These are phyloP conservation scores for Cladosporium sphaerospermum DNA, from an alignment of 2,329 filamentous ascomycete genomes.

Conservation along the genomic window DNA sequence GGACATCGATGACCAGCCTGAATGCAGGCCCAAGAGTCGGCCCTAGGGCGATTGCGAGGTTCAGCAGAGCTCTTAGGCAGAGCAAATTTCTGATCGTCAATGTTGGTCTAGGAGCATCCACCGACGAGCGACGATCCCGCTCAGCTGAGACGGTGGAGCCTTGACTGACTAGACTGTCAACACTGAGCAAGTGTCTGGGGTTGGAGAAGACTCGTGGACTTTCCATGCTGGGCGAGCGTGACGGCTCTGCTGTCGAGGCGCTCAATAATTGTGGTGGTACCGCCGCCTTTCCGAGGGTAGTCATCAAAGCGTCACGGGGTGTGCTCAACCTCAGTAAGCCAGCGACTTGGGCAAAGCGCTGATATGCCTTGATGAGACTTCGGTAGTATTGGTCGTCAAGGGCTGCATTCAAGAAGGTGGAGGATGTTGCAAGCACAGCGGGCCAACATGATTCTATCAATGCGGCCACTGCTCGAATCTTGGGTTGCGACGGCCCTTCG, in stretches of 20 bases:
- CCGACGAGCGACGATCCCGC: constrained; percentile 52
- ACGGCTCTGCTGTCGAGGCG: constrained; percentile 29
- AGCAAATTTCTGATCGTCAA: constrained; percentile 85
- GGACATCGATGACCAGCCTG: constrained; percentile 83
- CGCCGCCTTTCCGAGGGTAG: constrained; percentile 86
- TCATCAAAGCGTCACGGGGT: constrained; percentile 88
- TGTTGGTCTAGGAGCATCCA: constrained; percentile 47
- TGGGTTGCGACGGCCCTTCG: constrained; percentile 62
- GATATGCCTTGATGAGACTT: constrained; percentile 81
- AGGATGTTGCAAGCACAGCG: constrained; percentile 87
- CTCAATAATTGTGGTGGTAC: constrained; percentile 68
- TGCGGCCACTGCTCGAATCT: constrained; percentile 69
- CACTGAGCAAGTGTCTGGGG: constrained; percentile 64
- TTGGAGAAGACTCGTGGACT: constrained; percentile 59
- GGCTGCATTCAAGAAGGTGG: constrained; percentile 87
- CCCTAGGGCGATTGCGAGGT: constrained; percentile 87
- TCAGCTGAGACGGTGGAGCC: constrained; percentile 49
- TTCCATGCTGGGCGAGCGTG: constrained; percentile 39
- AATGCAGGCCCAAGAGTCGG: constrained; percentile 80
- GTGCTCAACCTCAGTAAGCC: constrained; percentile 78
- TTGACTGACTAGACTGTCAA: constrained; percentile 62
- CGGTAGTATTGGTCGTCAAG: constrained; percentile 94
- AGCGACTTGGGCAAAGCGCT: constrained; percentile 91
- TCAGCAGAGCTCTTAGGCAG: constrained; percentile 85
- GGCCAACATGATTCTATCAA: constrained; percentile 95